These are phyloP conservation scores for Pseudogymnoascus verrucosus DNA, from an alignment of 2,329 filamentous ascomycete species.

Conservation along the genomic window DNA sequence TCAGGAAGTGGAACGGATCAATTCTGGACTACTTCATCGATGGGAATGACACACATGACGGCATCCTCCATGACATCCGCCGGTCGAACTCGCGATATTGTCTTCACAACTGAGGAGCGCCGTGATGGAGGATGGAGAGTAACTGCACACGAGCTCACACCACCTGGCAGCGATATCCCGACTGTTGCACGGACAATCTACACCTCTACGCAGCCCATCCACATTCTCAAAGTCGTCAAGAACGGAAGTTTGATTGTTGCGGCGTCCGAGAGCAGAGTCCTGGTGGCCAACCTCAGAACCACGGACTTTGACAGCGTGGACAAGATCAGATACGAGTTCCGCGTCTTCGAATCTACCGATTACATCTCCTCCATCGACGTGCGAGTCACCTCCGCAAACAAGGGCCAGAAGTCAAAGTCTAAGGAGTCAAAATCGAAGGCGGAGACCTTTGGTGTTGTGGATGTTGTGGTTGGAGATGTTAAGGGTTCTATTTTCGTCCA, in stretches of 20 bases:
- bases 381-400: constrained; percentile 32
- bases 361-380: constrained; percentile 61
- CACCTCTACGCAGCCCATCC: constrained; percentile 32
- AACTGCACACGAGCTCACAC: constrained; percentile 29
- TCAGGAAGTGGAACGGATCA: constrained; percentile 35
- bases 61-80: constrained; percentile 28
- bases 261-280: constrained; percentile 43
- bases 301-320: constrained; percentile 29
- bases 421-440: constrained; percentile 22
- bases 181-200: constrained; percentile 33
- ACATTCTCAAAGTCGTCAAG: constrained; percentile 42
- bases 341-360: constrained; percentile 51
- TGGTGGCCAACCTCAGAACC: constrained; percentile 47
- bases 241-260: constrained; percentile 53
- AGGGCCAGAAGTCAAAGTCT: constrained; percentile 22
- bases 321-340: constrained; percentile 48
- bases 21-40: constrained; percentile 32
- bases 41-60: constrained; percentile 28
- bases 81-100: constrained; percentile 27
- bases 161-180: constrained; percentile 21
- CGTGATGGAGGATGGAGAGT: constrained; percentile 27
- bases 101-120: constrained; percentile 27
- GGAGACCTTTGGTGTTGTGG: constrained; percentile 41
- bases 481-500: constrained; percentile 77
- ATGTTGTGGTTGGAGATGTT: constrained; percentile 69